Percentiles rank a stretch among this genome's conserved stretches.
phyloP scores from a whole-genome alignment of 2,329 filamentous ascomycete species.

The Colletotrichum sp. region DNA sequence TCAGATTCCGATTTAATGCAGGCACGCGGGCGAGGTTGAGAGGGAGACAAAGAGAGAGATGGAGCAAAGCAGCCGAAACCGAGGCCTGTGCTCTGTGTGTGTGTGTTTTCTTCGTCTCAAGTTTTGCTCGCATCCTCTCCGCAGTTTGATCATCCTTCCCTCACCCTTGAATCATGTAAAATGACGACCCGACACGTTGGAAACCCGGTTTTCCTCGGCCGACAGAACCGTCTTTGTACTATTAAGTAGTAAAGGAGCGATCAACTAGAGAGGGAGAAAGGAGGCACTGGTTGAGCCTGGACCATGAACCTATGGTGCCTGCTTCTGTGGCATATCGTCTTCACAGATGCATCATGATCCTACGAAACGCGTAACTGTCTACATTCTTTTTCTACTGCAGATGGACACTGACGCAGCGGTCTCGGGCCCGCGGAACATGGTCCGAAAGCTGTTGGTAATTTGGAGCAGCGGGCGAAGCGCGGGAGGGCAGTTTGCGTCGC shows the following conservation, averaged over 20 bases:
- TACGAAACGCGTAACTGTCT: neutral
- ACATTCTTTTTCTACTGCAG: neutral
- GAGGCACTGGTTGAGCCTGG: neutral
- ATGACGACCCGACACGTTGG: neutral
- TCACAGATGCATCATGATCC: neutral
- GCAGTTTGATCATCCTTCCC: neutral
- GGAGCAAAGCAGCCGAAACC: neutral
- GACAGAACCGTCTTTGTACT: neutral
- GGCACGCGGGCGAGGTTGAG: neutral
- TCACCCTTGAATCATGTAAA: neutral
- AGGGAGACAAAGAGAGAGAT: neutral
- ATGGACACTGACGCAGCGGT: neutral
- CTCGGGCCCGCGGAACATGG: neutral
- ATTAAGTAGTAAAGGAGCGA: neutral
- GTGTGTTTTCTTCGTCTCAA: conserved; percentile 10
- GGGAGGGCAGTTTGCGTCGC: neutral
- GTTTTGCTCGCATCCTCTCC: neutral
- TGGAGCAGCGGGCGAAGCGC: neutral
- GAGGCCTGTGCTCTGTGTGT: neutral
- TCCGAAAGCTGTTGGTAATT: neutral
- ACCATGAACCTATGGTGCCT: neutral
- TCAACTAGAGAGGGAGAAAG: neutral
- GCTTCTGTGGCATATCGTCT: neutral
- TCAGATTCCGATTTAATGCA: neutral
- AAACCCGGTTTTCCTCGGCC: neutral